Base-by-base conservation (phyloP, 2,329 filamentous ascomycete genomes). In the Sporothrix inflata region DNA sequence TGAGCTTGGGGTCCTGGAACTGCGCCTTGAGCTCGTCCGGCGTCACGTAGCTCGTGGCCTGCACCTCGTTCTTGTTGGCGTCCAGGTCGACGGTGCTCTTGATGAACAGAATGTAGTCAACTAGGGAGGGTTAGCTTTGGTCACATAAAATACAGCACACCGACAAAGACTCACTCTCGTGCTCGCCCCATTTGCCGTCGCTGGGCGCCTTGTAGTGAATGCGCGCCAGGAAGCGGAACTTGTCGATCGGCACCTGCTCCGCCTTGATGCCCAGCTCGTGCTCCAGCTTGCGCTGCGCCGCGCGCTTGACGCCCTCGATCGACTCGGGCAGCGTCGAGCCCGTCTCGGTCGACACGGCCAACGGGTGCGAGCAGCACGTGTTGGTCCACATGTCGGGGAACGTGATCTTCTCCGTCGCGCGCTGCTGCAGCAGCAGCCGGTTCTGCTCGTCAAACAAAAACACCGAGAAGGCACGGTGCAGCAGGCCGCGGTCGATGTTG, bases 351-450 rank as follows among this genome's bases (percentile, higher is more conserved):
- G 96, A 92, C 76, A 98, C 92, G 71, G 93, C 93, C 74, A 99
- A 88, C 5, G 96, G 96, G 83, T 99, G 96, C 51, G 96, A 99
- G 86, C 96, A 99, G 88, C 96, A 99, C 42, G 96, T 99, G 84
- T 99, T 99, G 75, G 96, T 99, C 96, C 96, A 99, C 91, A 98
- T 94, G 81, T 97, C 94, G 66, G 96, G 95, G 84, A 99, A 99
- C 7, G 96, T 99, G 80, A 99, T 99, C 86, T 99, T 99, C 85
- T 98, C 95, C 53, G 90, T 85, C 38, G 96, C 96, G 76, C 96
- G 92, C 85, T 98, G 96, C 84, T 99, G 96, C 69, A 99, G 90
- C 60, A 99, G 91, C 74, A 98, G 86, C 78, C 94, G 92, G 82
- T 98, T 97, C 80, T 96, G 88, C 74, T 93, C 91, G 84, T 98